These are phyloP conservation scores for Noccaea caerulescens DNA, from an alignment of 345 rosid species.

Conservation along the genomic window DNA sequence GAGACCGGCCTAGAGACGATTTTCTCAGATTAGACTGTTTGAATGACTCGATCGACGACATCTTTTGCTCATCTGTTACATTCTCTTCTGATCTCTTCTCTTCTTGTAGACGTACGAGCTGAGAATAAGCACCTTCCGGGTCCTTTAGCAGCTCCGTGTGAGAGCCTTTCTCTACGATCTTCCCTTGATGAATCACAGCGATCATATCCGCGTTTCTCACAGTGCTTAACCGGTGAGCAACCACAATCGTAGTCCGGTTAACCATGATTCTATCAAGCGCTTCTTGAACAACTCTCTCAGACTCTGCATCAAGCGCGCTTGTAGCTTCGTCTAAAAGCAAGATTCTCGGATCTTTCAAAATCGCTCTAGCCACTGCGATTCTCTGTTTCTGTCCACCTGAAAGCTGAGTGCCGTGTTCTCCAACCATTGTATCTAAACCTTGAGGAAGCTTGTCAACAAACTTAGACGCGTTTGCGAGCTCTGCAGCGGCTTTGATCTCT, in stretches of 20 bases:
- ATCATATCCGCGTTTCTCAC: conserved; percentile 59
- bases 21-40: conserved; percentile 53
- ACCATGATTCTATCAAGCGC: conserved; percentile 66
- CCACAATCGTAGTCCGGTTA: conserved; percentile 60
- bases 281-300: conserved; percentile 66
- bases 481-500: conserved; percentile 61
- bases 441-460: conserved; percentile 67
- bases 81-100: conserved; percentile 49
- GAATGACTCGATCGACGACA: conserved; percentile 39
- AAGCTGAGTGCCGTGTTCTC: conserved; percentile 81
- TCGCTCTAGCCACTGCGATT: conserved; percentile 74
- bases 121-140: conserved; percentile 85
- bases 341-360: conserved; percentile 66
- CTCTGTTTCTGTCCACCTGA: conserved; percentile 91
- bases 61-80: conserved; percentile 47
- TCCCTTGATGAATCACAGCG: conserved; percentile 56
- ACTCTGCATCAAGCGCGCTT: conserved; percentile 76
- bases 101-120: conserved; percentile 79
- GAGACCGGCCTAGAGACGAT: conserved; percentile 45
- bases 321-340: conserved; percentile 78
- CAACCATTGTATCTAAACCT: conserved; percentile 77
- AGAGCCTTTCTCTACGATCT: conserved; percentile 55
- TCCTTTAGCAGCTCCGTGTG: conserved; percentile 69
- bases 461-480: conserved; percentile 65
- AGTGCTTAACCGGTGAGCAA: conserved; percentile 70